Conservation (phyloP, 371 early-diverging fungal species). For the Mucor sp. region DNA sequence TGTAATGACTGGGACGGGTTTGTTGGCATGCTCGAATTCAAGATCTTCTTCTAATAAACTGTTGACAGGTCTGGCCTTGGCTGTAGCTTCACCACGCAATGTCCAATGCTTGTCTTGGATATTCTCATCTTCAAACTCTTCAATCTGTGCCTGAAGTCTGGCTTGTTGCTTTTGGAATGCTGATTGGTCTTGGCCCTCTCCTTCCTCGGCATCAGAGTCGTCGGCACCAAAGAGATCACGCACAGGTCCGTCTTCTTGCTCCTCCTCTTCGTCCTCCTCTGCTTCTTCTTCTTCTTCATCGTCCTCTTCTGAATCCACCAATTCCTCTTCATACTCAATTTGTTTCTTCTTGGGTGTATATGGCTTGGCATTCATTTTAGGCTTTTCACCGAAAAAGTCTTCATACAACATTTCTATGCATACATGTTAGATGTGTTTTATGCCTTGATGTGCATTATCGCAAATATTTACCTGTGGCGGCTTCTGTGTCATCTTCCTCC, state of each 20-base stretch:
- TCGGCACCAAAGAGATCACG: slow-evolving; percentile 58
- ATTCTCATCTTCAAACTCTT: slow-evolving; percentile 84
- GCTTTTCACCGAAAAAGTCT: slow-evolving; percentile 53
- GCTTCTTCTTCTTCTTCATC: slow-evolving; percentile 44
- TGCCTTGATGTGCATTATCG: background rate
- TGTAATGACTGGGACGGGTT: slow-evolving; percentile 94
- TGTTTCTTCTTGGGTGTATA: slow-evolving; percentile 33
- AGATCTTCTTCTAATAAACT: slow-evolving; percentile 93
- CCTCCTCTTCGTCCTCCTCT: slow-evolving; percentile 38
- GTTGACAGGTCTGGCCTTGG: slow-evolving; percentile 85
- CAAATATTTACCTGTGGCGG: slow-evolving; percentile 25
- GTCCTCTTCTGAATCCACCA: slow-evolving; percentile 41
- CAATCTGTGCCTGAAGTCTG: slow-evolving; percentile 58
- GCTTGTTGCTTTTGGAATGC: slow-evolving; percentile 78
- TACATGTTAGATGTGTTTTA: background rate
- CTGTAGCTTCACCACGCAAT: slow-evolving; percentile 75
- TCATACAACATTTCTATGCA: slow-evolving; percentile 48
- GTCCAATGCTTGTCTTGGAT: slow-evolving; percentile 80
- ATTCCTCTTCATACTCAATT: slow-evolving; percentile 29
- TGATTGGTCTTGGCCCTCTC: slow-evolving; percentile 50
- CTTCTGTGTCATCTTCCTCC: slow-evolving; percentile 46
- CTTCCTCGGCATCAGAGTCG: slow-evolving; percentile 52
- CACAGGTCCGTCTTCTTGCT: slow-evolving; percentile 37
- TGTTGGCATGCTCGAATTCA: slow-evolving; percentile 88
- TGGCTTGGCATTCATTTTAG: slow-evolving; percentile 24